phyloP scores from a whole-genome alignment of 2,329 filamentous ascomycete species.

The Penicillium sp. region DNA sequence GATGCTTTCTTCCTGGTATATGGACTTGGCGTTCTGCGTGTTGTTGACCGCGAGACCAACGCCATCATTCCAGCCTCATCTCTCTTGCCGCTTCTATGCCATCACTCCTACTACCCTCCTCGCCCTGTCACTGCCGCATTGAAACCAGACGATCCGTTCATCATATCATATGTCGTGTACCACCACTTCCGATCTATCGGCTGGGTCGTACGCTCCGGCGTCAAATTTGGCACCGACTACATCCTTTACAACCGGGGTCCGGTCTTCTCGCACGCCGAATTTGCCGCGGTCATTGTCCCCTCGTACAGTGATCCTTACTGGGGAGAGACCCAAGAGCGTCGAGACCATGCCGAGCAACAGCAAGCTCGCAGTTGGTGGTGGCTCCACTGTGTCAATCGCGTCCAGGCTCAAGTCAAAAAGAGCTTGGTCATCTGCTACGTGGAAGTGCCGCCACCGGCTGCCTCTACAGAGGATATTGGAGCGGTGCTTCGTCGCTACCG shows the following conservation, averaged over 20 bases:
- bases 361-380: conserved; percentile 45
- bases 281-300: conserved; percentile 77
- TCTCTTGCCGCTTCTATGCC: conserved; percentile 63
- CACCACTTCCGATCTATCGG: conserved; percentile 94
- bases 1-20: conserved; percentile 90
- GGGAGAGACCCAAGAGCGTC: conserved; percentile 48
- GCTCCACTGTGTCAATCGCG: conserved; percentile 80
- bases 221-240: conserved; percentile 94
- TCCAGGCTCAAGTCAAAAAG: conserved; percentile 85
- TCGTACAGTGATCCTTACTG: conserved; percentile 72
- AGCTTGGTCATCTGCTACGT: conserved; percentile 86
- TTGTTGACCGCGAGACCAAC: conserved; percentile 43
- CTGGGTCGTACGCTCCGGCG: conserved; percentile 86
- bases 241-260: conserved; percentile 90
- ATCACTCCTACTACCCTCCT: conserved; percentile 63
- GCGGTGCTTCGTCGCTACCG: conserved; percentile 62
- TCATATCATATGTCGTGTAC: conserved; percentile 82
- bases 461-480: conserved; percentile 51
- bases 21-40: conserved; percentile 64
- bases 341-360: conserved; percentile 48
- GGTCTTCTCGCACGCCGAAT: conserved; percentile 92
- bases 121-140: conserved; percentile 43
- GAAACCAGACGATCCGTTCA: conserved; percentile 72
- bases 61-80: conserved; percentile 48
- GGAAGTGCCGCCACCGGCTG: conserved; percentile 68